phyloP scores from a whole-genome alignment of 768 basidiomycete species.

The Cyathus striatus region DNA sequence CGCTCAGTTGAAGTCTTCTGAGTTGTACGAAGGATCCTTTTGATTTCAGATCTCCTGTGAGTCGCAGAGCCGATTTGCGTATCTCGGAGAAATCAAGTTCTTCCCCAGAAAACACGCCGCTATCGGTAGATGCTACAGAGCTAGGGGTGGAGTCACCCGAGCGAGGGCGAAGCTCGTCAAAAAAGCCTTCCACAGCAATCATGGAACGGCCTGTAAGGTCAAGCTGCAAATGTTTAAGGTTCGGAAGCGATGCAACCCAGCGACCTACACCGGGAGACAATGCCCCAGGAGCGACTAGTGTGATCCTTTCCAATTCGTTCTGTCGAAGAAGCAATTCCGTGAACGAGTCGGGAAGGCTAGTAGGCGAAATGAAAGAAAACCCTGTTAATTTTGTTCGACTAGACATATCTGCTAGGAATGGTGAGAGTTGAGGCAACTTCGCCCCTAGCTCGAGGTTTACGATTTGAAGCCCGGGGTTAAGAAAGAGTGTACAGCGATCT shows the following conservation, averaged over 20 bases:
- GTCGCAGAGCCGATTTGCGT: conserved; percentile 60
- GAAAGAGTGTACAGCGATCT: conserved; percentile 59
- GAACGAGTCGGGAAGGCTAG: conserved; percentile 66
- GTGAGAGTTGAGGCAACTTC: conserved; percentile 51
- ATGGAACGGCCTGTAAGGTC: conserved; percentile 66
- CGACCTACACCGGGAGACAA: conserved; percentile 64
- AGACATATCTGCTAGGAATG: conserved; percentile 62
- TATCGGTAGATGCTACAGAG: conserved; percentile 64
- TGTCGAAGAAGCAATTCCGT: conserved; percentile 61
- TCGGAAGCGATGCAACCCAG: conserved; percentile 64
- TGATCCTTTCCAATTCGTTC: conserved; percentile 52
- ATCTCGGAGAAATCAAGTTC: conserved; percentile 75
- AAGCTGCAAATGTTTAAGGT: conserved; percentile 59
- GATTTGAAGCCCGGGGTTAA: conserved; percentile 56
- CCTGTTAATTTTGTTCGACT: conserved; percentile 57
- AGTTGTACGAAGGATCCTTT: conserved; percentile 55
- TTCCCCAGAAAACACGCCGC: conserved; percentile 73
- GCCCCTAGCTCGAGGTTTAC: conserved; percentile 61
- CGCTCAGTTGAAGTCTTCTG: conserved; percentile 60
- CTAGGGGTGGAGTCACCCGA: conserved; percentile 71
- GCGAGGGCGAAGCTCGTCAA: conserved; percentile 57
- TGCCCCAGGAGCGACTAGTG: conserved; percentile 71
- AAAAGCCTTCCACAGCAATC: conserved; percentile 77
- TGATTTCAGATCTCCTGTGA: conserved; percentile 56
- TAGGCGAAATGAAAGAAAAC: conserved; percentile 68